Evolutionary conservation across 2,329 filamentous ascomycete genomes (phyloP).

Genomic region (Claviceps quebecensis): DNA sequence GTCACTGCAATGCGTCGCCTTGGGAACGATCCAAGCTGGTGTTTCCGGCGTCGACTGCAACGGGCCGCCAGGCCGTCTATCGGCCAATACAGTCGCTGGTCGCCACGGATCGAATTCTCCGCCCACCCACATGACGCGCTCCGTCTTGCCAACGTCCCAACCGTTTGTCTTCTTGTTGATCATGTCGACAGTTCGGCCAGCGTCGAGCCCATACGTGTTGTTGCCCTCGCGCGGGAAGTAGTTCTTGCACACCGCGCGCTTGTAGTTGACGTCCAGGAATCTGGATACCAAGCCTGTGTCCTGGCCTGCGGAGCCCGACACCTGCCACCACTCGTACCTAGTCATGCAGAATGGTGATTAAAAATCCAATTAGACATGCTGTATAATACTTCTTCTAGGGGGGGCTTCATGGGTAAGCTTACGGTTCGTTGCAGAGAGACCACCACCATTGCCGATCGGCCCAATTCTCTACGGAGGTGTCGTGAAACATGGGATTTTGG

Average conservation of each 20-base stretch:
- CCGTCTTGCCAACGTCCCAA: conserved; percentile 37
- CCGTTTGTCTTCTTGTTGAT: conserved; percentile 43
- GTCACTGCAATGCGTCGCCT: conserved; percentile 43
- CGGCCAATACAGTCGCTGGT: conserved; percentile 36
- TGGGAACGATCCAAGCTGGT: conserved; percentile 39
- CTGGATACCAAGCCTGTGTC: neutral
- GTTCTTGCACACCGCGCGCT: conserved; percentile 37
- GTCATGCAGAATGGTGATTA: neutral
- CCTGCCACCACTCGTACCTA: conserved; percentile 12
- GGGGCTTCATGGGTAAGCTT: conserved; percentile 8
- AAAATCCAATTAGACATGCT: too few relatives aligned
- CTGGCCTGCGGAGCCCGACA: conserved; percentile 15
- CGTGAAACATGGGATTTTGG: conserved; percentile 33
- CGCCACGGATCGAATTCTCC: conserved; percentile 48
- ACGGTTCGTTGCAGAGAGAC: conserved; percentile 49
- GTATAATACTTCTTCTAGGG: too few relatives aligned
- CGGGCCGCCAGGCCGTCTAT: conserved; percentile 40
- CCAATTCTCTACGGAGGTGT: conserved; percentile 30
- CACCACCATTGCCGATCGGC: conserved; percentile 38
- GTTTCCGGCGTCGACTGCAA: conserved; percentile 28
- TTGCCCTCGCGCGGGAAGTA: conserved; percentile 31
- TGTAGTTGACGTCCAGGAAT: conserved; percentile 28
- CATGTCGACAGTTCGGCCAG: conserved; percentile 12
- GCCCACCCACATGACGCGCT: conserved; percentile 42
- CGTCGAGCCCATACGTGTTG: conserved; percentile 17